These are phyloP conservation scores for Fusarium compactum DNA, from an alignment of 2,329 filamentous ascomycete species.

Conservation along the genomic window DNA sequence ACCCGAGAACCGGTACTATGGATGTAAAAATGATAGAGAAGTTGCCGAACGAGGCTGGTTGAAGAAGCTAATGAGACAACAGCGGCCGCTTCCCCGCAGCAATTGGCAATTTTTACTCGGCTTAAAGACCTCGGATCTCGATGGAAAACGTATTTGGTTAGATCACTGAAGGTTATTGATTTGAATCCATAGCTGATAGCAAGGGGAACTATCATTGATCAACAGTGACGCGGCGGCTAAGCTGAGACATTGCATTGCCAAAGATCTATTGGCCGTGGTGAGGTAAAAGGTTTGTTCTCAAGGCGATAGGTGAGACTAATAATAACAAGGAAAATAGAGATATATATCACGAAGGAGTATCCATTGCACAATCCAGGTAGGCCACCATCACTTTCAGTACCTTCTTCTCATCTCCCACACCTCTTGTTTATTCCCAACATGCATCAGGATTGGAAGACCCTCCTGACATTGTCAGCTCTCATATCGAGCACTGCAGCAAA, in stretches of 20 bases:
- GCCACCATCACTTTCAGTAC: background rate
- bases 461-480: background rate
- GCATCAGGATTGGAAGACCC: constrained; percentile 10
- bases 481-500: background rate
- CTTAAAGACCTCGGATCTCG: background rate
- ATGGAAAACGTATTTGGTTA: background rate
- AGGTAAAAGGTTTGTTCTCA: too few species aligned
- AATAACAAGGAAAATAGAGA: background rate
- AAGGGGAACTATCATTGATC: background rate
- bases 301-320: background rate
- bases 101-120: background rate
- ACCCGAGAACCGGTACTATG: too few species aligned
- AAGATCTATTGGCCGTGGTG: too few species aligned
- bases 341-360: background rate
- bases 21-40: background rate
- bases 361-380: background rate
- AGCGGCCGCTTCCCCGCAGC: background rate
- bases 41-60: background rate
- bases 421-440: background rate
- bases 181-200: too few species aligned
- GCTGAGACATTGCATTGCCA: background rate
- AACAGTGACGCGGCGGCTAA: background rate
- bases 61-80: background rate
- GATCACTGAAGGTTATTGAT: too few species aligned
- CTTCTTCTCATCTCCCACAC: background rate